phyloP scores from a whole-genome alignment of 148 eudicot species.

The Spergularia bocconei region DNA sequence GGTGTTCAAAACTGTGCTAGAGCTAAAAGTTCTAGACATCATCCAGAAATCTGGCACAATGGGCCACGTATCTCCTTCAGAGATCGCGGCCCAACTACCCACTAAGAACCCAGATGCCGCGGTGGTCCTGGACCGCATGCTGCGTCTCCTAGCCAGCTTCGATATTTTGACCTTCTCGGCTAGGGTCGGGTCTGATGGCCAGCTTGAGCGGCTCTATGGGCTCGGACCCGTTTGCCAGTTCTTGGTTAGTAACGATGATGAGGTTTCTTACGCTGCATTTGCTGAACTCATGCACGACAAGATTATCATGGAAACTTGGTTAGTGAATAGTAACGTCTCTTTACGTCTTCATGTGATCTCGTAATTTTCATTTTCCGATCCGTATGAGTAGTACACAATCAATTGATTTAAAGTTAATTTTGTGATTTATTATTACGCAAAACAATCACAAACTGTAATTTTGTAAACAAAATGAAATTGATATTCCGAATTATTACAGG shows the following conservation, averaged over 20 bases:
- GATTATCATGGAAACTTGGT: slow-evolving; percentile 19
- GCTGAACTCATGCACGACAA: slow-evolving; percentile 15
- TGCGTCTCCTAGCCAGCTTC: slow-evolving; percentile 57
- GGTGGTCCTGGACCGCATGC: slow-evolving; percentile 52
- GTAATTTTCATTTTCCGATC: too few relatives aligned
- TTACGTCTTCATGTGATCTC: too few relatives aligned
- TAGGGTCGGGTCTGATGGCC: slow-evolving; percentile 32
- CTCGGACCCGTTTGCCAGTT: slow-evolving; percentile 57
- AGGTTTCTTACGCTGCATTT: slow-evolving; percentile 33
- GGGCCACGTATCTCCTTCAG: slow-evolving; percentile 45
- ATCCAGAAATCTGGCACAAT: slow-evolving; percentile 48
- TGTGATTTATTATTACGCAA: too few relatives aligned
- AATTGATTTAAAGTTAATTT: too few relatives aligned
- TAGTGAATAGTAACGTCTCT: neutral
- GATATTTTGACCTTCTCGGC: slow-evolving; percentile 42
- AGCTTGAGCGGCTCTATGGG: slow-evolving; percentile 47
- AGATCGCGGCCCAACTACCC: slow-evolving; percentile 52
- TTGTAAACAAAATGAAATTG: too few relatives aligned
- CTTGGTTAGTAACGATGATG: slow-evolving; percentile 58
- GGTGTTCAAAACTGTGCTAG: slow-evolving; percentile 63
- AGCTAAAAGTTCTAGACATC: slow-evolving; percentile 63
- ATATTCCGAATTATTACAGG: slow-evolving; percentile 4
- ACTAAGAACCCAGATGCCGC: slow-evolving; percentile 43
- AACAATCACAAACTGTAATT: too few relatives aligned
- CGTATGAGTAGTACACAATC: too few relatives aligned